phyloP scores from a whole-genome alignment of 306 rosid genomes.

The Astragalus glycyphyllos region DNA sequence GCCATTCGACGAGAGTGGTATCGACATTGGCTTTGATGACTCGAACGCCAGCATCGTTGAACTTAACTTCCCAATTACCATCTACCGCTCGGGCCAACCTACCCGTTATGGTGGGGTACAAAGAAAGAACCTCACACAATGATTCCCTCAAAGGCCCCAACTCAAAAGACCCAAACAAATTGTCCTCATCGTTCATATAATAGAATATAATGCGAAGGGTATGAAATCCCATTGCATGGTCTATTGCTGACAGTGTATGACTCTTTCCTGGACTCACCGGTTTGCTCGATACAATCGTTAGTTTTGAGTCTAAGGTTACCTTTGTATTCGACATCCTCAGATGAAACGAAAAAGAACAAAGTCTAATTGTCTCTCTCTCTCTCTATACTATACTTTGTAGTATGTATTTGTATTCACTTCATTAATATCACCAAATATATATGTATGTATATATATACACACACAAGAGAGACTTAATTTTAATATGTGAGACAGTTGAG shows the following conservation, averaged over 20 bases:
- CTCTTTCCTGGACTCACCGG: slow-evolving; percentile 45
- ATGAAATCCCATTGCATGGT: slow-evolving; percentile 64
- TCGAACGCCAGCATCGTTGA: slow-evolving; percentile 76
- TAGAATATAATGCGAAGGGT: slow-evolving; percentile 58
- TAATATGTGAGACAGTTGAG: slow-evolving; percentile 16
- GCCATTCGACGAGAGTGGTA: slow-evolving; percentile 66
- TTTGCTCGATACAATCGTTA: slow-evolving; percentile 68
- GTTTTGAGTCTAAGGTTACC: slow-evolving; percentile 50
- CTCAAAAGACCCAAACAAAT: slow-evolving; percentile 48
- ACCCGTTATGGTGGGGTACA: slow-evolving; percentile 68
- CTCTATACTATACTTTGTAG: too few relatives aligned
- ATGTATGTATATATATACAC: background rate
- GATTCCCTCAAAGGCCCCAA: slow-evolving; percentile 65
- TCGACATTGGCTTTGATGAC: slow-evolving; percentile 56
- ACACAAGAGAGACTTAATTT: background rate
- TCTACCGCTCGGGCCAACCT: slow-evolving; percentile 50
- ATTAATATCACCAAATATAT: too few relatives aligned
- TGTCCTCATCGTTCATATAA: slow-evolving; percentile 50
- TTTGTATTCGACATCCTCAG: slow-evolving; percentile 1
- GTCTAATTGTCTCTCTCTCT: background rate
- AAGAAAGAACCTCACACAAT: slow-evolving; percentile 46
- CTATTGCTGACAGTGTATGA: slow-evolving; percentile 49
- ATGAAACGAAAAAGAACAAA: background rate
- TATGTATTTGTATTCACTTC: too few relatives aligned
- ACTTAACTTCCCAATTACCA: slow-evolving; percentile 63